Percentiles rank a stretch among this genome's conserved stretches.
Evolutionary conservation across 2,329 filamentous ascomycete species (phyloP).

Genomic region (Claviceps lovelessii): DNA sequence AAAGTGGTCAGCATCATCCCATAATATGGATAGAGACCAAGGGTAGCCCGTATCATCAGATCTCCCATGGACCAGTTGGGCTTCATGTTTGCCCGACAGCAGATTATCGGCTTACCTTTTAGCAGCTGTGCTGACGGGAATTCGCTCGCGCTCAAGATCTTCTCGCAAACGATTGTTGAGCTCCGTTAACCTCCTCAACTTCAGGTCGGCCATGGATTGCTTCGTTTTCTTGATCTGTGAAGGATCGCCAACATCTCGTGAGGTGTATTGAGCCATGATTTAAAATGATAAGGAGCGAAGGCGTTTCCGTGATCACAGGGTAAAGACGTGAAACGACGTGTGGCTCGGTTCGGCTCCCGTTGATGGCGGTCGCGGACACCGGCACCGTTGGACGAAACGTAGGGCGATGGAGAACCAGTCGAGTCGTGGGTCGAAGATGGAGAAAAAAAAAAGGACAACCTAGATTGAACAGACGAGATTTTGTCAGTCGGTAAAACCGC

Average conservation of each 20-base stretch:
- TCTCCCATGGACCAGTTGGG: neutral
- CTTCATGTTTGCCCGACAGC: neutral
- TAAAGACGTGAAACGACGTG: neutral
- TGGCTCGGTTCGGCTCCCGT: neutral
- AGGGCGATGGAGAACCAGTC: neutral
- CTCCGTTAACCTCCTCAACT: conserved; percentile 89
- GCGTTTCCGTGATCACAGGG: neutral
- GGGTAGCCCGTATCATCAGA: no score
- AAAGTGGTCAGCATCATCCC: neutral
- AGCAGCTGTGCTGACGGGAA: conserved; percentile 87
- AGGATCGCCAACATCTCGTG: conserved; percentile 52
- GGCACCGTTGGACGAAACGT: neutral
- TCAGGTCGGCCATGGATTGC: conserved; percentile 97
- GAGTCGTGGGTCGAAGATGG: neutral
- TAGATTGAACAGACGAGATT: neutral
- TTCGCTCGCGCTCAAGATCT: conserved; percentile 86
- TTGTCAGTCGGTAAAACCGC: neutral
- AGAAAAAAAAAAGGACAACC: neutral
- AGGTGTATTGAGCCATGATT: conserved; percentile 53
- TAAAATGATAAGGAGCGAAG: conserved; percentile 6
- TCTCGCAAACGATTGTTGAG: conserved; percentile 92
- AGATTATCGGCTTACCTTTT: conserved; percentile 47
- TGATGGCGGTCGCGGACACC: neutral
- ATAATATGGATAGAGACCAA: neutral
- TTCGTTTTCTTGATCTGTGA: conserved; percentile 78